Conservation (phyloP, 2,329 filamentous ascomycete species). For the Penicillium sp. region DNA sequence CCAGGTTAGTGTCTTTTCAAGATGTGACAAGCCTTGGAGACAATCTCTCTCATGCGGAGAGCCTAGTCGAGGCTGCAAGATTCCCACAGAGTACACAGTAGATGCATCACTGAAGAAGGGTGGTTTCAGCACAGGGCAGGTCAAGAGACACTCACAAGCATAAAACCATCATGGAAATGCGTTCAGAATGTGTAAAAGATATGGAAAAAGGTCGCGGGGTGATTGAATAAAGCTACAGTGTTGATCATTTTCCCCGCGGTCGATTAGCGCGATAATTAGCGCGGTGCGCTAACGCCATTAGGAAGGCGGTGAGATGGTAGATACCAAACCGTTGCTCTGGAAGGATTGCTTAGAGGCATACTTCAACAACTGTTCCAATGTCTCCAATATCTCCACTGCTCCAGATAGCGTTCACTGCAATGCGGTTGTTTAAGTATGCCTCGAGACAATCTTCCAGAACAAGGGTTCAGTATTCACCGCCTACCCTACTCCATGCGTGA, state of each 20-base stretch:
- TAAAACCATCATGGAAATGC: not conserved
- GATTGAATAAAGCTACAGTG: constrained; percentile 15
- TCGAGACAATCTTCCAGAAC: too few relatives aligned
- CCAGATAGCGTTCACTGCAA: too few relatives aligned
- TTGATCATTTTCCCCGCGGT: constrained; percentile 9
- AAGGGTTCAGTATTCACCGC: too few relatives aligned
- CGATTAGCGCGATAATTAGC: too few relatives aligned
- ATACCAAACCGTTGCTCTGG: constrained; percentile 64
- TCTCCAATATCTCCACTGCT: too few relatives aligned
- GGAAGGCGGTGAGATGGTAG: too few relatives aligned
- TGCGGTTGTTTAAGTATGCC: too few relatives aligned
- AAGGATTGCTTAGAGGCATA: constrained; percentile 91
- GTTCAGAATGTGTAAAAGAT: constrained; percentile 5
- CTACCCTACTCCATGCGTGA: too few relatives aligned
- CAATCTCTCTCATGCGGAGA: constrained; percentile 12
- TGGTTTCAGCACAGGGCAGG: constrained; percentile 15
- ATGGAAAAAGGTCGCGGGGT: constrained; percentile 5
- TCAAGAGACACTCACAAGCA: not conserved
- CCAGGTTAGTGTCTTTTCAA: constrained; percentile 1
- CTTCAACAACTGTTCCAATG: constrained; percentile 76
- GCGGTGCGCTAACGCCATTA: too few relatives aligned
- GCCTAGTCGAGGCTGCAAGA: constrained; percentile 27
- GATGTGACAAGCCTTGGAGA: constrained; percentile 24
- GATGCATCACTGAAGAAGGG: constrained; percentile 23
- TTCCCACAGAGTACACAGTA: constrained; percentile 20